Conservation (phyloP, 2,329 filamentous ascomycete genomes). For the Claviceps digitariae region DNA sequence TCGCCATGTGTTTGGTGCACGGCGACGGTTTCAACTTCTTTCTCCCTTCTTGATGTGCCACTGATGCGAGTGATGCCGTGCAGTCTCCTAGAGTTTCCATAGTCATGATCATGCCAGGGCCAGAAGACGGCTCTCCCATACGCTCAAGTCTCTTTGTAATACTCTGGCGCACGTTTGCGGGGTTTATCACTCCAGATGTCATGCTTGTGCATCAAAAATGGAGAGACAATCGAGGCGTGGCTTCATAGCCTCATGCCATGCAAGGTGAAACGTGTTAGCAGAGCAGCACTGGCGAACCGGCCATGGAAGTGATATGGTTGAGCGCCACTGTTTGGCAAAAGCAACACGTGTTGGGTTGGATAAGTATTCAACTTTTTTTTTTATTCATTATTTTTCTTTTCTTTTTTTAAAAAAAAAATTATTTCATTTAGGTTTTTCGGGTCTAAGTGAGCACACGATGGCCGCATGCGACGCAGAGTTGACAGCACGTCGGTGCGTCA, state of each 20-base stretch:
- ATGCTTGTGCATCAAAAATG: neutral
- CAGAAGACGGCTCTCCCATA: neutral
- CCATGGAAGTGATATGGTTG: neutral
- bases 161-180: neutral
- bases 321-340: neutral
- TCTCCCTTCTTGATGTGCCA: neutral
- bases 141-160: neutral
- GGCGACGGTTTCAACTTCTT: neutral
- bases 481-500: neutral
- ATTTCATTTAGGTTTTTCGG: too few relatives aligned
- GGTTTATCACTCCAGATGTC: neutral
- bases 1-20: neutral
- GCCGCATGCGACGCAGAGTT: neutral
- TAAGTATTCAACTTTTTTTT: too few relatives aligned
- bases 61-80: neutral
- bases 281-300: neutral
- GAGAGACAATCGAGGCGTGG: neutral
- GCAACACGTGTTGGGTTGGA: neutral
- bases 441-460: too few relatives aligned
- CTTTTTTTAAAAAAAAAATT: too few relatives aligned
- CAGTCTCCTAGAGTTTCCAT: neutral
- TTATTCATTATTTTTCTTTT: too few relatives aligned
- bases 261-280: neutral
- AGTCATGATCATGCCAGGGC: neutral
- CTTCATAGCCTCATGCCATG: neutral